Conservation (phyloP, 495 filamentous ascomycete species). For the Neurospora hispaniola region DNA sequence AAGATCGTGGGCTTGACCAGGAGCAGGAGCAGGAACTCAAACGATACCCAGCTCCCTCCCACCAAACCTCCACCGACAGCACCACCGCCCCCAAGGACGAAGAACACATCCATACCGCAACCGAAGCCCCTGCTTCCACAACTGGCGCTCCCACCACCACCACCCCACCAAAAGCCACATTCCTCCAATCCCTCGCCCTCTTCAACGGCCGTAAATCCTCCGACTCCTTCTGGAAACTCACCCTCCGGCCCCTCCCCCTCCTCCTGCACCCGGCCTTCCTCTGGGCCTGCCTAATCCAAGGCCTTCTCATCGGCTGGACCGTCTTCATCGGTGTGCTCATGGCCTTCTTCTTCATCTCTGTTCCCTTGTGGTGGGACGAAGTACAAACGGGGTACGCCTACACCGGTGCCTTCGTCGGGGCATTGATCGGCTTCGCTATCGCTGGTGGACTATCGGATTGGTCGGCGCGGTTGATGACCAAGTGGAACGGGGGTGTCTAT, state of each 20-base stretch:
- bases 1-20: not conserved
- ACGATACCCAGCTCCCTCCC: not conserved
- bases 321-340: conserved; percentile 87
- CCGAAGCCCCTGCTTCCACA: not conserved
- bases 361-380: conserved; percentile 73
- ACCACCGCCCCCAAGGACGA: not conserved
- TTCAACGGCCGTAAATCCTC: conserved; percentile 75
- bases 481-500: conserved; percentile 66
- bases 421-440: conserved; percentile 63
- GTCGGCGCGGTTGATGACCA: conserved; percentile 58
- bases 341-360: conserved; percentile 68
- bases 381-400: conserved; percentile 83
- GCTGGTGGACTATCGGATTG: conserved; percentile 68
- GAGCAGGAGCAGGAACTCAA: not conserved
- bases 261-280: conserved; percentile 74
- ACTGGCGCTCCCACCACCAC: not conserved
- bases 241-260: conserved; percentile 53
- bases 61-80: not conserved
- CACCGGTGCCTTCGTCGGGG: conserved; percentile 75
- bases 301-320: conserved; percentile 86
- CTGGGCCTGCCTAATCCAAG: conserved; percentile 87
- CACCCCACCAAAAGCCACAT: conserved; percentile 37
- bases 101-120: not conserved
- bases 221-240: conserved; percentile 48
- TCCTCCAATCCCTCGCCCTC: conserved; percentile 45